A percentile compares a stretch with the other conserved stretches of the same genome.
Evolutionary conservation across 371 early-diverging fungal genomes (phyloP).

Genomic region (Syncephalastrum monosporum): DNA sequence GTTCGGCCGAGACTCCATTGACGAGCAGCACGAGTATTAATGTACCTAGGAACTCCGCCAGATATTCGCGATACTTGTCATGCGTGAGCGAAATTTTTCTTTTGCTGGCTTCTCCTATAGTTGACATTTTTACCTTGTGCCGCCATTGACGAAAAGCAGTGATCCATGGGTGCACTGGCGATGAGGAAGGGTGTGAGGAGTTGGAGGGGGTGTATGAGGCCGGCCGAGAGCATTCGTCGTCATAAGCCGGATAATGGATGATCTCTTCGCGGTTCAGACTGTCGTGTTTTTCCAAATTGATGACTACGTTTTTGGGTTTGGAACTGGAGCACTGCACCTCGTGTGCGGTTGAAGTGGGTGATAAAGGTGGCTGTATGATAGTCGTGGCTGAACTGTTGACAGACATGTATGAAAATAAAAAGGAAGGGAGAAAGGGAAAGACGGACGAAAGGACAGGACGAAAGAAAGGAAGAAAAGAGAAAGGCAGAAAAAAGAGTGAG

Average conservation of each 20-base stretch:
- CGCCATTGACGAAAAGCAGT: too few relatives aligned
- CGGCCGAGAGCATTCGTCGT: constrained; percentile 4
- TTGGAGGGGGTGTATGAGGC: too few relatives aligned
- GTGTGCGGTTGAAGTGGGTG: constrained; percentile 8
- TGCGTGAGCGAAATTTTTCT: too few relatives aligned
- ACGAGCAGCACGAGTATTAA: constrained; percentile 68
- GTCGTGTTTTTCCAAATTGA: constrained; percentile 14
- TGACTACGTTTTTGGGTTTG: constrained; percentile 4
- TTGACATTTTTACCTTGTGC: too few relatives aligned
- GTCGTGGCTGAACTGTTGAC: not conserved
- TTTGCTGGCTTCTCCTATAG: too few relatives aligned
- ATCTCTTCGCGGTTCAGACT: constrained; percentile 16
- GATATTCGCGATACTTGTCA: constrained; percentile 56
- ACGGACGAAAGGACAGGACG: not conserved
- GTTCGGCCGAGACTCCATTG: constrained; percentile 64
- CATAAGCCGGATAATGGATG: constrained; percentile 12
- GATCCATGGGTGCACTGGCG: too few relatives aligned
- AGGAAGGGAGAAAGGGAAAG: constrained; percentile 1
- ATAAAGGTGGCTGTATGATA: constrained; percentile 3
- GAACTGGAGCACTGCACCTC: too few relatives aligned
- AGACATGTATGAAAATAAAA: not conserved
- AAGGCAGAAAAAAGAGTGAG: not conserved
- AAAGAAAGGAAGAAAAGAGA: not conserved
- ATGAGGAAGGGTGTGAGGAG: too few relatives aligned
- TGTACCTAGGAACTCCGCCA: constrained; percentile 86